Conservation (phyloP, 2,329 filamentous ascomycete genomes). For the Akanthomyces uredinophilus region DNA sequence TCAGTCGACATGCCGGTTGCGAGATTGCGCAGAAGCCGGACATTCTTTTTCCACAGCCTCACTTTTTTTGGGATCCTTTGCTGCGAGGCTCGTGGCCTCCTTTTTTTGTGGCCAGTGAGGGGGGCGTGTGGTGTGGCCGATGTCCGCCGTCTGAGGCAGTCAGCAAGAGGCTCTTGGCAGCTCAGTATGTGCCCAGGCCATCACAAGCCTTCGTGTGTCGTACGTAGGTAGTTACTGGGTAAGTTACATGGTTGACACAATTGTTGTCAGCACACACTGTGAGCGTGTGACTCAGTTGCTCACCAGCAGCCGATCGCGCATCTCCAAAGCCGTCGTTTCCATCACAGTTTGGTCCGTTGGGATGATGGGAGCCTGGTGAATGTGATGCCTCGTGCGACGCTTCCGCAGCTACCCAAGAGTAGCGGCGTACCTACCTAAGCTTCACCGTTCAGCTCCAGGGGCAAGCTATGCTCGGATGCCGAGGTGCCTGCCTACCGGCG, state of each 20-base stretch:
- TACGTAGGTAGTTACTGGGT: too few relatives aligned
- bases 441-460: background rate
- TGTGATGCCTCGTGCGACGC: background rate
- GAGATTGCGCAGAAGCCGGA: slow-evolving; percentile 1
- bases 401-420: background rate
- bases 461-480: background rate
- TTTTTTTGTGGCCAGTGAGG: background rate
- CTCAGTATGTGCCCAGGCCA: background rate
- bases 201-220: background rate
- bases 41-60: background rate
- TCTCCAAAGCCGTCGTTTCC: background rate
- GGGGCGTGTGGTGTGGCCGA: background rate
- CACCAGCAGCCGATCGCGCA: background rate
- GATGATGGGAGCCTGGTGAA: background rate
- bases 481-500: background rate
- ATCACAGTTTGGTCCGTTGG: background rate
- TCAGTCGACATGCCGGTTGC: background rate
- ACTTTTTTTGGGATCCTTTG: slow-evolving; percentile 1
- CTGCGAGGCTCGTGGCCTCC: background rate
- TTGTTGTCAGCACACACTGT: background rate
- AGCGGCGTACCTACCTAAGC: background rate
- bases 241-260: background rate
- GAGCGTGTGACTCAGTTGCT: background rate
- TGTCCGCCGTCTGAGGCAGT: background rate
- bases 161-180: slow-evolving; percentile 3